These are phyloP conservation scores for Gaultheria prostrata DNA, from an alignment of 148 eudicot species.

Conservation along the genomic window DNA sequence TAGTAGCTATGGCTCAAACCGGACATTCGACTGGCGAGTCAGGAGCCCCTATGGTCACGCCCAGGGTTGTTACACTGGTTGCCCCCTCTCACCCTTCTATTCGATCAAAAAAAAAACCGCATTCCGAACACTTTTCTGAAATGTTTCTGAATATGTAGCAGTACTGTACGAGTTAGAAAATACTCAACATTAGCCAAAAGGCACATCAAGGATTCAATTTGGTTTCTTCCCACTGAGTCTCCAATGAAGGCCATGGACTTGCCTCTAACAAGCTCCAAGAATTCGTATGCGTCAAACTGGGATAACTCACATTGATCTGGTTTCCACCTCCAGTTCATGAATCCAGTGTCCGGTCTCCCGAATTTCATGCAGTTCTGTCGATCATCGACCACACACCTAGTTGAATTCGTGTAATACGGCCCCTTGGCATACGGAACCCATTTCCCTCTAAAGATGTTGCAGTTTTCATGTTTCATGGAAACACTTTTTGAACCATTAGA, in stretches of 20 bases:
- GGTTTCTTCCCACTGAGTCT: conserved; percentile 54
- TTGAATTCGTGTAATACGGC: conserved; percentile 21
- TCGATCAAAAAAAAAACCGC: too few species aligned
- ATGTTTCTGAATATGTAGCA: background rate
- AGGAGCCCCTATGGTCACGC: too few species aligned
- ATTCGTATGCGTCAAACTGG: conserved; percentile 27
- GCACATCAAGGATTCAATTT: conserved; percentile 50
- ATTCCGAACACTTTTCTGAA: background rate
- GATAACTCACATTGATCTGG: conserved; percentile 41
- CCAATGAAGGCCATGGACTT: conserved; percentile 51
- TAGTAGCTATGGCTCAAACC: too few species aligned
- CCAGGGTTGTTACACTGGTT: too few species aligned
- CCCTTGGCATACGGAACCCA: conserved; percentile 17
- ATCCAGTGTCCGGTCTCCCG: conserved; percentile 42
- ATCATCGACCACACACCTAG: conserved; percentile 12
- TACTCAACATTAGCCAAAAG: conserved; percentile 29
- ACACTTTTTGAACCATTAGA: too few species aligned
- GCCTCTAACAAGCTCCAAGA: conserved; percentile 29
- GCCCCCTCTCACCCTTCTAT: too few species aligned
- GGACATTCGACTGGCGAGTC: too few species aligned
- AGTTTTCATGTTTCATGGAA: background rate
- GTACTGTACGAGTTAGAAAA: background rate
- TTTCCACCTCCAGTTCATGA: conserved; percentile 53
- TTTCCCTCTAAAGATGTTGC: conserved; percentile 21
- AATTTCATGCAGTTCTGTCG: conserved; percentile 27